Evolutionary conservation across 108 stramenopile genomes (phyloP), one percentile per base, ranked within the genome.

Genomic region (Heterococcus sp.): DNA sequence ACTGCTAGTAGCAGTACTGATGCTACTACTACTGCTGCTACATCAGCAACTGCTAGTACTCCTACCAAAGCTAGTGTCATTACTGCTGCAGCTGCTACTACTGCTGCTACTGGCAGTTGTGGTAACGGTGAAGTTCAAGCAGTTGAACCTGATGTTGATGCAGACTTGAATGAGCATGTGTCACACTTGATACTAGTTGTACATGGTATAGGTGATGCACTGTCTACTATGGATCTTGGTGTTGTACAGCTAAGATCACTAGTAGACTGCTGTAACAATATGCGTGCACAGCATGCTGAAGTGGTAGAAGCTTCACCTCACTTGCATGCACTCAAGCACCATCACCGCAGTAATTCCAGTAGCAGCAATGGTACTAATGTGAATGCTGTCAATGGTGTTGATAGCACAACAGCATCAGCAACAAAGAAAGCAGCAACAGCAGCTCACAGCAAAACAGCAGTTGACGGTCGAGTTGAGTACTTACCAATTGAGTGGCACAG

Each of bases 401-500:
- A 27, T n/a, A 36, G 33, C 74, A 8, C 73, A 2, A 2, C 73
- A 58, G 2, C 27, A 64, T 35, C 31, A 5, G 1, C 37, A 11
- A 35, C n/a, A 32, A 14, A 29, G 2, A 31, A 36, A 28, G 63
- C 21, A 1, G 32, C 14, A 27, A 8, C 14, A 30, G 37, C 33
- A 29, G 35, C n/a, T 26, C 2, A 1, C 11, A 26, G 27, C 2
- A 28, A 30, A 36, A 65, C 30, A 74, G 33, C 1, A 69, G 76
- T n/a, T 14, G 2, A 46, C 21, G 79, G 79, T 5, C 29, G 79
- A 39, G 72, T 81, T 34, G 79, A 81, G 37, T 81, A 38, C 66
- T 66, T 81, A 26, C 79, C 79, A 8, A 67, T 81, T 21, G 79
- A 81, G 72, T 81, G 79, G 79, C 79, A 81, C 72, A 73, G 71